Conservation (phyloP, 2,329 filamentous ascomycete genomes). For the Fusarium irregulare region DNA sequence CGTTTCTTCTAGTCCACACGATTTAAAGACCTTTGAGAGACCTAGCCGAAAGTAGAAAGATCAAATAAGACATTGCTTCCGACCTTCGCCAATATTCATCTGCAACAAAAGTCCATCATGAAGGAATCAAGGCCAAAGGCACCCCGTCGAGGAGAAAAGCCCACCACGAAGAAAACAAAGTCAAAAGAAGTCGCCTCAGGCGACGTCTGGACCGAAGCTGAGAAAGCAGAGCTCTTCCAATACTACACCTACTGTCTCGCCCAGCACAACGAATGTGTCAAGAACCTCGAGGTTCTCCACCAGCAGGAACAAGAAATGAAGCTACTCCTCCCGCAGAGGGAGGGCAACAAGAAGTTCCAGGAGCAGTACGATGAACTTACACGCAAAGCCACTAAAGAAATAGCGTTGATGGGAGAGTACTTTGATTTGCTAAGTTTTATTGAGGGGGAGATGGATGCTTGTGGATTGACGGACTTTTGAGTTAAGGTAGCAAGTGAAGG, state of each 20-base stretch:
- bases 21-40: no score
- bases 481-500: accelerated
- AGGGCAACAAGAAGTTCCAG: background rate
- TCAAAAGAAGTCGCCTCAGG: background rate
- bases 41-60: no score
- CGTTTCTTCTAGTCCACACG: no score
- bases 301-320: background rate
- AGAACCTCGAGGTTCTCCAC: background rate
- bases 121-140: background rate
- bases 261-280: background rate
- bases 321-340: accelerated
- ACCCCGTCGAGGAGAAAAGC: background rate
- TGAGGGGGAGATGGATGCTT: background rate
- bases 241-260: background rate
- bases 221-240: background rate
- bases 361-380: background rate
- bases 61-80: no score
- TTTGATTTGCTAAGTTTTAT: background rate
- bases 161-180: background rate
- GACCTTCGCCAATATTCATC: accelerated
- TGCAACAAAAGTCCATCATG: background rate
- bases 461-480: background rate
- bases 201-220: background rate
- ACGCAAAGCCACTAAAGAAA: accelerated
- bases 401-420: background rate